Conservation (phyloP, 768 basidiomycete genomes). For the Hypsizygus marmoreus region DNA sequence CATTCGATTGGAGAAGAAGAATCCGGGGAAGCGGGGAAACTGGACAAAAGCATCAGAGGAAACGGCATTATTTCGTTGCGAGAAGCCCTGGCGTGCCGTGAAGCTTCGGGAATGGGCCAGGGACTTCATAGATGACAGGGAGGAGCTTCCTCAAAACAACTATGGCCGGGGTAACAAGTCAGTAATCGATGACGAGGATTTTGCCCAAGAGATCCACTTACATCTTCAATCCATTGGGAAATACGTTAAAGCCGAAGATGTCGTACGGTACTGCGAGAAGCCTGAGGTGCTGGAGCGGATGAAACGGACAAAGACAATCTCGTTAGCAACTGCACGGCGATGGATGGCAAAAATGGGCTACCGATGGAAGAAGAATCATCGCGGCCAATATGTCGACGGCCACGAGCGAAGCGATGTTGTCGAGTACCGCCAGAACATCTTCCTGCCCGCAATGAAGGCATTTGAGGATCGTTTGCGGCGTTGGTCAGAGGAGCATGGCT, state of each 20-base stretch:
- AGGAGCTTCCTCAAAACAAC: too few species aligned
- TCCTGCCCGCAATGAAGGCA: constrained; percentile 18
- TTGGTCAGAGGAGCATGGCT: neutral
- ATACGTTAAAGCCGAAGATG: neutral
- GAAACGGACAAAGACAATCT: constrained; percentile 1
- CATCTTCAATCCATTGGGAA: neutral
- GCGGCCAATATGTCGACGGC: constrained; percentile 36
- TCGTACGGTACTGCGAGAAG: neutral
- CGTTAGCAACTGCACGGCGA: constrained; percentile 1
- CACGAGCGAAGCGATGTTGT: constrained; percentile 37
- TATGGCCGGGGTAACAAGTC: too few species aligned
- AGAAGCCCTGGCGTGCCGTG: neutral
- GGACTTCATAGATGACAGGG: too few species aligned
- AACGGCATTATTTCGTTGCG: too few species aligned
- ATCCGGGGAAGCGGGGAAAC: constrained; percentile 1
- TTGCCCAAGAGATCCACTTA: neutral
- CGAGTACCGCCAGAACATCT: constrained; percentile 26
- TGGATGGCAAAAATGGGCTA: constrained; percentile 34
- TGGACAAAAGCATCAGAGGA: constrained; percentile 1
- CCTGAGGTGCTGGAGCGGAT: too few species aligned
- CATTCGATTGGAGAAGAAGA: neutral
- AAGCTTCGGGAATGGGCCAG: constrained; percentile 4
- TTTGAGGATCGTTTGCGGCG: constrained; percentile 6
- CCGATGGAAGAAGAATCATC: constrained; percentile 21
- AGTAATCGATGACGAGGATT: too few species aligned